These are phyloP conservation scores for Mycena filopes DNA, from an alignment of 768 basidiomycete species.

Conservation along the genomic window DNA sequence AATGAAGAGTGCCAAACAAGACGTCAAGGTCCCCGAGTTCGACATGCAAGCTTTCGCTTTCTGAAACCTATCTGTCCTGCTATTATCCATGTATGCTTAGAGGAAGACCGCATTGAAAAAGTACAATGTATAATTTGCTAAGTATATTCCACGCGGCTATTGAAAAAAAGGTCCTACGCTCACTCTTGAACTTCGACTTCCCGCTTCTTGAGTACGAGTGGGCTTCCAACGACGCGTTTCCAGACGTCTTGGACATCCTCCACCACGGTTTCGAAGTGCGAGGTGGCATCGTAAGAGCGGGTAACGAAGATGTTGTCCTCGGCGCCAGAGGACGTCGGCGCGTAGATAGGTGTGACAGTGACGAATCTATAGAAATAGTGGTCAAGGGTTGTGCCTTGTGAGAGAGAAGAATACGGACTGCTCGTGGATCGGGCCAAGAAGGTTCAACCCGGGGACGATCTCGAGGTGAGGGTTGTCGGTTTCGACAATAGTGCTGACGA, in stretches of 20 bases:
- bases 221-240: constrained; percentile 83
- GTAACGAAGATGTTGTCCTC: constrained; percentile 97
- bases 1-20: constrained; percentile 92
- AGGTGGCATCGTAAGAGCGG: constrained; percentile 97
- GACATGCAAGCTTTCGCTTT: constrained; percentile 87
- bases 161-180: constrained; percentile 22
- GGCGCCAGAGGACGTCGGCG: constrained; percentile 83
- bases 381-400: constrained; percentile 15
- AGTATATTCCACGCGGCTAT: constrained; percentile 26
- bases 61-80: neutral
- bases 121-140: constrained; percentile 32
- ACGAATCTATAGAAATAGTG: constrained; percentile 75
- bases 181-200: constrained; percentile 73
- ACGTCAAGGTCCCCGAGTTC: constrained; percentile 88
- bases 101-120: constrained; percentile 24
- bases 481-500: constrained; percentile 98
- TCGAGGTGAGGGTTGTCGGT: constrained; percentile 92
- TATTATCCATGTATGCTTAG: neutral
- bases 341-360: constrained; percentile 87
- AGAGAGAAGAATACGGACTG: constrained; percentile 68
- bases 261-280: constrained; percentile 98
- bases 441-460: constrained; percentile 89
- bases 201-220: constrained; percentile 89
- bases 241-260: constrained; percentile 98
- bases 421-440: constrained; percentile 92